Evolutionary conservation across 305 asterid species (phyloP).

Genomic region (Petunia hybrid): DNA sequence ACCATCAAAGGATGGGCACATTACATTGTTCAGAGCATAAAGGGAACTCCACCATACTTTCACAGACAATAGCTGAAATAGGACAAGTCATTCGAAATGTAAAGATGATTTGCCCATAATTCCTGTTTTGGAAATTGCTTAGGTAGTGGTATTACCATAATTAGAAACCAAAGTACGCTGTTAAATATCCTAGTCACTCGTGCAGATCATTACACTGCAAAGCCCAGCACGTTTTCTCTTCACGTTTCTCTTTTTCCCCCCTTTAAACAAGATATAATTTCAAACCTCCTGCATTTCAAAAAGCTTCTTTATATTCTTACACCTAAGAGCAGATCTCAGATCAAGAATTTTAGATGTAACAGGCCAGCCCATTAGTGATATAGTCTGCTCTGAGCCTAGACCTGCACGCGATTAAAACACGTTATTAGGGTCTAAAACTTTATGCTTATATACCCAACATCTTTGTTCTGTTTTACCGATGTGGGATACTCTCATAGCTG

Average conservation of each 20-base stretch:
- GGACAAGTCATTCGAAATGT: conserved; percentile 28
- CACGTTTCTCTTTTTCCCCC: too few relatives aligned
- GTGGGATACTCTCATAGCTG: too few relatives aligned
- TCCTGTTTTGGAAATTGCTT: not conserved
- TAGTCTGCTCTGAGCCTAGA: too few relatives aligned
- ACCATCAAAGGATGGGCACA: conserved; percentile 24
- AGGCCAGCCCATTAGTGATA: too few relatives aligned
- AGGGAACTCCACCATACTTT: conserved; percentile 29
- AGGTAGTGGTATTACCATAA: conserved; percentile 30
- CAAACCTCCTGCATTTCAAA: not conserved
- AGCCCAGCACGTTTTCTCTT: not conserved
- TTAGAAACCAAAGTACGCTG: conserved; percentile 6
- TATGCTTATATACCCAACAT: too few relatives aligned
- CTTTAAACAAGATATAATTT: not conserved
- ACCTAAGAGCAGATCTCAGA: not conserved
- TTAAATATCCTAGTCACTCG: conserved; percentile 3
- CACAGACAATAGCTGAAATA: not conserved
- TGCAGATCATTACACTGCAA: conserved; percentile 10
- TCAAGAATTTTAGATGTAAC: not conserved
- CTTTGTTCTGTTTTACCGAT: too few relatives aligned
- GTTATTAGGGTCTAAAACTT: too few relatives aligned
- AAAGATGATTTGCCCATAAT: conserved; percentile 29
- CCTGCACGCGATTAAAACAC: too few relatives aligned
- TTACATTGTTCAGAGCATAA: not conserved
- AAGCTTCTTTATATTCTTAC: conserved; percentile 11